These are phyloP conservation scores for Somion occarium DNA, from an alignment of 1,284 basidiomycete genomes.

Conservation along the genomic window DNA sequence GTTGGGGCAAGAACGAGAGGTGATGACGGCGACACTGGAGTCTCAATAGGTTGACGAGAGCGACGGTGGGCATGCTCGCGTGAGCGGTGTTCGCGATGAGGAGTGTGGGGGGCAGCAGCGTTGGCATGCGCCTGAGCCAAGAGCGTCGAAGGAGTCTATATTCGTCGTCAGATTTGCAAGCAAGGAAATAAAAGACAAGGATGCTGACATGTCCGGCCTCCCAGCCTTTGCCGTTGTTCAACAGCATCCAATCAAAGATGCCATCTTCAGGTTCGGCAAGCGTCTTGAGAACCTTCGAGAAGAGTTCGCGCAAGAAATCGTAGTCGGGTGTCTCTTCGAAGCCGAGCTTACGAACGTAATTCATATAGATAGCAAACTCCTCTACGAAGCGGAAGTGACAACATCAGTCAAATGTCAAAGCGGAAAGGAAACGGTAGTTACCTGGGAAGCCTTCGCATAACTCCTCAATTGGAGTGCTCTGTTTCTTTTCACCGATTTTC, in stretches of 20 bases:
- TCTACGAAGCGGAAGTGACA: constrained; percentile 52
- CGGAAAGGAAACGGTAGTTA: constrained; percentile 33
- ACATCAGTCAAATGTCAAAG: constrained; percentile 10
- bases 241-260: constrained; percentile 83
- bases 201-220: constrained; percentile 69
- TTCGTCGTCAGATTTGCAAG: constrained; percentile 10
- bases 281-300: constrained; percentile 89
- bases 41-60: constrained; percentile 54
- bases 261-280: constrained; percentile 72
- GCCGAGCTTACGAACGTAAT: constrained; percentile 93
- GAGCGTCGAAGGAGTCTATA: constrained; percentile 40
- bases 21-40: constrained; percentile 36
- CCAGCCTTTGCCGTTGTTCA: constrained; percentile 89
- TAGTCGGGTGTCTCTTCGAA: constrained; percentile 98
- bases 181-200: constrained; percentile 8
- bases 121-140: constrained; percentile 50
- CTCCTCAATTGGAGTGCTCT: constrained; percentile 89
- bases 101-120: constrained; percentile 41
- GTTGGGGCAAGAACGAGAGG: constrained; percentile 60
- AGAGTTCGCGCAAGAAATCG: constrained; percentile 93
- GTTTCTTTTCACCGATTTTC: constrained; percentile 98
- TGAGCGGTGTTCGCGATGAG: constrained; percentile 50
- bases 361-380: constrained; percentile 96
- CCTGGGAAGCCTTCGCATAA: constrained; percentile 96
- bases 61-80: constrained; percentile 48